Evolutionary conservation across 164 flowering plant species (phyloP), one percentile per base, ranked within the genome.

Genomic region (Chimonanthus praecox): DNA sequence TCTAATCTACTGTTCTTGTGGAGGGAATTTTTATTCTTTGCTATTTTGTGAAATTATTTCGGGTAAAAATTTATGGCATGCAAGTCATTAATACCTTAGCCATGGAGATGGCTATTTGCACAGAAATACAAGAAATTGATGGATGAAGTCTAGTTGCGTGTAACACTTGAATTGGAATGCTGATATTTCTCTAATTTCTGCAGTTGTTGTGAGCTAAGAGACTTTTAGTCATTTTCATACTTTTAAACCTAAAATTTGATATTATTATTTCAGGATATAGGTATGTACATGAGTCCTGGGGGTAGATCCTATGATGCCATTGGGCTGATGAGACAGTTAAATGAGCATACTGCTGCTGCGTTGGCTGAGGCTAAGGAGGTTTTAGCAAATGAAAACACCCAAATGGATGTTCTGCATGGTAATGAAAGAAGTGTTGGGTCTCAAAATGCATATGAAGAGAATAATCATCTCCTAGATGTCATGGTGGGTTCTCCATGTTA

Each of bases 271-370:
- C 88, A 92, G 98, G 97, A 94, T 73, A 83, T 92, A 10, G 97
- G 89, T 15, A 85, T 70, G 69, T 81, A 87, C 47, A 71, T 86
- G 87, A 94, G 94, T 80, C 98, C 97, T 5, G 89, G 85, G 1
- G 87, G 89, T 18, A 80, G 85, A 83, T 85, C 94, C 80, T 90
- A 86, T 77, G 98, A 94, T 85, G 97, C 98, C 15, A 65, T 92
- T 75, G 91, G 90, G 65, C 75, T 90, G 77, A 90, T 92, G 98
- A 87, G 82, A 77, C 94, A 94, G 79, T 80, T 91, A 77, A 88
- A 88, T 68, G 97, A 89, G 82, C 91, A 89, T 58, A 86, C 88
- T 69, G 93, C 98, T 4, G 76, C 83, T 65, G 86, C 90, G 62
- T 82, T 84, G 78, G 94, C 90, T 7, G 89, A 86, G 77, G 98